Evolutionary conservation across 495 filamentous ascomycete species (phyloP), one percentile per base, ranked within the genome.

Genomic region (Collariella sp.): DNA sequence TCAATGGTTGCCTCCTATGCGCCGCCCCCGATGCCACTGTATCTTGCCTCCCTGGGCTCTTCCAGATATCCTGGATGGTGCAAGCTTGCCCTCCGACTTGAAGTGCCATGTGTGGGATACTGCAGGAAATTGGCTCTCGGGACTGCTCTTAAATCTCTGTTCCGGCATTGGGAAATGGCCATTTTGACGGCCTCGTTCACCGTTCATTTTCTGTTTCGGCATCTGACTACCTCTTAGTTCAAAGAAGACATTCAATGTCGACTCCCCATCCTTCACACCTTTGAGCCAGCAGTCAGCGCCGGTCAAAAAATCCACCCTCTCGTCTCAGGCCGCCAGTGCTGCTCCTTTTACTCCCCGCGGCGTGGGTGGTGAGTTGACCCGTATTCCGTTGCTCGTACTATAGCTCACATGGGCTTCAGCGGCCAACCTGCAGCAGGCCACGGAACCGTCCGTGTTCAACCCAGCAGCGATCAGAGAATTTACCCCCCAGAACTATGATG

Each of bases 251-350:
- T 82, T 98, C 61, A 97, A 95, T 67, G 91, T 95, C 61, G 93
- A 97, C 58, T 96, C 93, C 12, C 93, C 94, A 13, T 86, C 91
- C 39, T 98, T 98, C 60, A 96, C 89, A 1, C 94, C 93, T 55
- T 76, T 73, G 70, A 78, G 67, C 70, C 77, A 57, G 31, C 54
- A 62, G n/a, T 22, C 38, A 5, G 59, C 60, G 31, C 51, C 64
- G 19, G 56, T 77, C 7, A 85, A 83, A 58, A 89, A 88, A 63
- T 72, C 78, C 9, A 74, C 69, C 11, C 70, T 97, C 54, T 91
- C 91, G 5, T 89, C 90, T 1, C 89, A 91, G 69, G 84, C 87
- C 54, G 94, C 85, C 2, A 89, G 76, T 70, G 93, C 93, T n/a
- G 86, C 88, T 46, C 85, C 89, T 11, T 98, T 98, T 60, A 95